Conservation (phyloP, 169 alveolate species). For the Plasmodium gallinaceum region DNA sequence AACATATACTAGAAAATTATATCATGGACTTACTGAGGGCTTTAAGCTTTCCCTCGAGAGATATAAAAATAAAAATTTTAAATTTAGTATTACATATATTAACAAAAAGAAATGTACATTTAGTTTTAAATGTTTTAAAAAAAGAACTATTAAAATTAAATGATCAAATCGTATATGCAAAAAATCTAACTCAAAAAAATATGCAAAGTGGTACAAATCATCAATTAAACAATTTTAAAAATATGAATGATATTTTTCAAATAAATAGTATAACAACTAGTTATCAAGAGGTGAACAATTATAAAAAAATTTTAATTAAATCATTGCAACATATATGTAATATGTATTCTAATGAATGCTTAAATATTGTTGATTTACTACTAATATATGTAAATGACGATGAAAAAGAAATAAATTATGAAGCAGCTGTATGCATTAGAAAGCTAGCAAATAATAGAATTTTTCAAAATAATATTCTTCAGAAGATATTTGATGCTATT, state of each 20-base stretch:
- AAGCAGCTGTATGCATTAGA: constrained; percentile 80
- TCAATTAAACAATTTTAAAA: neutral
- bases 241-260: neutral
- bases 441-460: constrained; percentile 40
- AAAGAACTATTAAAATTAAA: constrained; percentile 78
- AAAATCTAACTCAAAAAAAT: neutral
- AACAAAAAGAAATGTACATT: constrained; percentile 79
- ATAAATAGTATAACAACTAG: constrained; percentile 59
- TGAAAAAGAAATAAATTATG: constrained; percentile 79
- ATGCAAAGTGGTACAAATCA: neutral
- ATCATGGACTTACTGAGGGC: constrained; percentile 91
- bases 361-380: constrained; percentile 77
- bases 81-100: constrained; percentile 82
- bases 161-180: constrained; percentile 45
- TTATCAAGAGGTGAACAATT: constrained; percentile 65
- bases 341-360: constrained; percentile 77
- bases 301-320: constrained; percentile 80
- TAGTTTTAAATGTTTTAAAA: constrained; percentile 78
- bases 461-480: constrained; percentile 31
- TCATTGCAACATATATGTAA: constrained; percentile 83
- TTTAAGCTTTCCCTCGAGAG: constrained; percentile 85
- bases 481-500: constrained; percentile 51
- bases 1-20: constrained; percentile 90
- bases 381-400: constrained; percentile 77
- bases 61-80: constrained; percentile 88